These are phyloP conservation scores for Debaryomyces robertsiae DNA, from an alignment of 1,139 yeast species.

Conservation along the genomic window DNA sequence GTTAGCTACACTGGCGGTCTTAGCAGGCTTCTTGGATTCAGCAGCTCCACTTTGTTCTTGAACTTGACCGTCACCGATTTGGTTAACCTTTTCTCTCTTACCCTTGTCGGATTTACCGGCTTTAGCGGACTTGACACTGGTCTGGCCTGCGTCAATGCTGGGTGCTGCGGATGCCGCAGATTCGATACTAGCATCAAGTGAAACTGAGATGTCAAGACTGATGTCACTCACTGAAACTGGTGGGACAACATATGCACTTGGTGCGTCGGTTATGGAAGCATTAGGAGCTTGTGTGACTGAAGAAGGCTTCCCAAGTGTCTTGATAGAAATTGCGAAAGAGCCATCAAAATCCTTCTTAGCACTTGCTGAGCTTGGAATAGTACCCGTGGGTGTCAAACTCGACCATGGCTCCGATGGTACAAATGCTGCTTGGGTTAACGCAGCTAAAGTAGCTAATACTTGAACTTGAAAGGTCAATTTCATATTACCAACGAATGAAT, in stretches of 20 bases:
- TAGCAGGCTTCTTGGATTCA: conserved; percentile 49
- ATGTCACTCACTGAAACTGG: conserved; percentile 9
- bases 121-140: conserved; percentile 36
- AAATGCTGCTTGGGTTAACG: conserved; percentile 60
- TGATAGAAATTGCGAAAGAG: conserved; percentile 31
- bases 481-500: conserved; percentile 2
- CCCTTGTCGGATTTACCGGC: conserved; percentile 52
- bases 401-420: conserved; percentile 46
- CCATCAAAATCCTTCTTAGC: conserved; percentile 27
- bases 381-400: conserved; percentile 28
- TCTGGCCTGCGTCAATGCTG: too few species aligned
- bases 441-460: conserved; percentile 34
- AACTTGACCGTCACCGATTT: conserved; percentile 47
- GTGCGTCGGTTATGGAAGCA: conserved; percentile 7
- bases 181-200: conserved; percentile 11
- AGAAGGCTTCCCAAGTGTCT: conserved; percentile 18
- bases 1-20: conserved; percentile 23
- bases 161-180: conserved; percentile 19
- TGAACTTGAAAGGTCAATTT: conserved; percentile 9
- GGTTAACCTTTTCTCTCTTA: conserved; percentile 21
- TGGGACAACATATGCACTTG: conserved; percentile 12
- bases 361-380: conserved; percentile 25
- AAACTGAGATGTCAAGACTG: conserved; percentile 10
- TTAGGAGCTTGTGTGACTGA: conserved; percentile 12
- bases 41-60: conserved; percentile 24